A percentile compares a stretch with the other conserved stretches of the same genome.
phyloP scores from a whole-genome alignment of 2,329 filamentous ascomycete genomes.

The Colletotrichum liriopes region DNA sequence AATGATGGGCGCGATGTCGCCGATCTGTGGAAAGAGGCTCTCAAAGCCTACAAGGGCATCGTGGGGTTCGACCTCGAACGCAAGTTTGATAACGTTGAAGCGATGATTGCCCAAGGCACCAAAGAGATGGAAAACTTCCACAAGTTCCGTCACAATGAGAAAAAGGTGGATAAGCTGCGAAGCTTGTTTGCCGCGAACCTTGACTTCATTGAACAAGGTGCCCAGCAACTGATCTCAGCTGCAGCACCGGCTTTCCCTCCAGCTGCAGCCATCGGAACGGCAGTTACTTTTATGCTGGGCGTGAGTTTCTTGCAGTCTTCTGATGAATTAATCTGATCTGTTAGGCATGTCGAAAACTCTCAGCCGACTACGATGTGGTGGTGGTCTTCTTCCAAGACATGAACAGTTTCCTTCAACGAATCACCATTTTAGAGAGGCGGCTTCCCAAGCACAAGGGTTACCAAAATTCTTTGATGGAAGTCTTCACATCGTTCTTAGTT shows the following conservation, averaged over 20 bases:
- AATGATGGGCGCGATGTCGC: slow-evolving; percentile 50
- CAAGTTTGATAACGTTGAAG: slow-evolving; percentile 49
- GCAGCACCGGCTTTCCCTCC: slow-evolving; percentile 53
- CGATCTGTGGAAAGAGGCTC: slow-evolving; percentile 52
- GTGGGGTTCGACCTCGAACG: slow-evolving; percentile 51
- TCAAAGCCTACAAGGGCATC: slow-evolving; percentile 52
- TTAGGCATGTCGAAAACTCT: slow-evolving; percentile 49
- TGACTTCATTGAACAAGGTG: slow-evolving; percentile 49
- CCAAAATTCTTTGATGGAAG: slow-evolving; percentile 54
- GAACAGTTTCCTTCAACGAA: slow-evolving; percentile 54
- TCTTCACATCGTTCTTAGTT: slow-evolving; percentile 53
- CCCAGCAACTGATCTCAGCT: slow-evolving; percentile 50
- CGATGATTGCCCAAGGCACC: slow-evolving; percentile 45
- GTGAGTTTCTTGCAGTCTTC: slow-evolving; percentile 28
- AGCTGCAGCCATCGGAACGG: slow-evolving; percentile 52
- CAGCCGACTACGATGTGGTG: slow-evolving; percentile 57
- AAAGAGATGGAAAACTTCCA: slow-evolving; percentile 53
- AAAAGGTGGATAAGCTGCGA: slow-evolving; percentile 52
- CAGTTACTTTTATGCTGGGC: slow-evolving; percentile 52
- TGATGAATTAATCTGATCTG: background rate
- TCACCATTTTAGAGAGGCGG: slow-evolving; percentile 53
- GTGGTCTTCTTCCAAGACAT: slow-evolving; percentile 58
- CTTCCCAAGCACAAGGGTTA: slow-evolving; percentile 51
- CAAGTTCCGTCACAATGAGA: slow-evolving; percentile 53
- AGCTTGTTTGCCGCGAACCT: slow-evolving; percentile 50